A percentile compares a stretch with the other conserved stretches of the same genome.
These are phyloP conservation scores for Fragaria ananassa DNA, from an alignment of 306 rosid species.

Conservation along the genomic window DNA sequence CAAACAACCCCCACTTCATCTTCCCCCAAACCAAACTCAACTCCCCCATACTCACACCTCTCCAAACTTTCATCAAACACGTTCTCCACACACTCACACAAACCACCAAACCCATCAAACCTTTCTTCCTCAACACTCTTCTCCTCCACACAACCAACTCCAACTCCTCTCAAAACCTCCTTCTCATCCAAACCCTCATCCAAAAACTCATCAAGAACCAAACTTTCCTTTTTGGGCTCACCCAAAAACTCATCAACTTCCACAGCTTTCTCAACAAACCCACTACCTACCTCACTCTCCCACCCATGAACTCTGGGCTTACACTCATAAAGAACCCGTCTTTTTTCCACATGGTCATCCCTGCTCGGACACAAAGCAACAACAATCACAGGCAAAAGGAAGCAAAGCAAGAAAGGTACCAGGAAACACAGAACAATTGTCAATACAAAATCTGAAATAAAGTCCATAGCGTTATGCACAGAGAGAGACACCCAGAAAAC, in stretches of 20 bases:
- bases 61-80: constrained; percentile 29
- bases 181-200: not conserved
- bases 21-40: not conserved
- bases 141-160: not conserved
- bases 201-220: constrained; percentile 19
- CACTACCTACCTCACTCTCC: constrained; percentile 29
- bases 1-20: not conserved
- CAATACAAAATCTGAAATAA: constrained; percentile 38
- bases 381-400: constrained; percentile 35
- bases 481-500: constrained; percentile 1
- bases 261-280: constrained; percentile 29
- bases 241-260: constrained; percentile 29
- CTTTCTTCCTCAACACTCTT: constrained; percentile 23
- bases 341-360: constrained; percentile 2
- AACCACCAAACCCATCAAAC: not conserved
- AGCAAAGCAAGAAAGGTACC: constrained; percentile 43
- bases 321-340: constrained; percentile 13
- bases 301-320: constrained; percentile 26
- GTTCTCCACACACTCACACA: not conserved
- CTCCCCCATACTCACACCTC: not conserved
- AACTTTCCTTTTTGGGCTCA: constrained; percentile 22
- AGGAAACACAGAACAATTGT: constrained; percentile 42
- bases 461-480: constrained; percentile 40
- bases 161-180: not conserved
- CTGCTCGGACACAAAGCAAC: constrained; percentile 25